Evolutionary conservation across 441 rosid genomes (phyloP).

Genomic region (Flueggea neowawraea): DNA sequence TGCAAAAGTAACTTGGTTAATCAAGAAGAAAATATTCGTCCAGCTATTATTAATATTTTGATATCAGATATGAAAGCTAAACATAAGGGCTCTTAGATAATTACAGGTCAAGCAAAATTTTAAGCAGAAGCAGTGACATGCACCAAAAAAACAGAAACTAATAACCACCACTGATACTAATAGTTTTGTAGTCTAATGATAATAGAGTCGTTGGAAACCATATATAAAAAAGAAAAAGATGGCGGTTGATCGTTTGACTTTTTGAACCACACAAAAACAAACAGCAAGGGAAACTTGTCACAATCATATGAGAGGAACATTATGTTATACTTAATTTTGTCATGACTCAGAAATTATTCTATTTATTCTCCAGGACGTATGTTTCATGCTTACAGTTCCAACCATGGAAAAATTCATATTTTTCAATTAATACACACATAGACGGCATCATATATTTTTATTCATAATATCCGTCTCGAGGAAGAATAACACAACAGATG

Average conservation of each 20-base stretch:
- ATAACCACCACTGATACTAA: not conserved
- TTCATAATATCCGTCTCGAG: not conserved
- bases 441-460: slow-evolving; percentile 4
- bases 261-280: too few species aligned
- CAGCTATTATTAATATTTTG: not conserved
- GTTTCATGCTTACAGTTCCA: slow-evolving; percentile 17
- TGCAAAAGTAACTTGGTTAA: slow-evolving; percentile 20
- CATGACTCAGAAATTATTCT: not conserved
- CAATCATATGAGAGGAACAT: too few species aligned
- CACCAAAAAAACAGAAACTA: not conserved
- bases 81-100: not conserved
- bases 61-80: not conserved
- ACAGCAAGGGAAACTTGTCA: not conserved
- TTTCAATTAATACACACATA: slow-evolving; percentile 4
- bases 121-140: not conserved
- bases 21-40: slow-evolving; percentile 3
- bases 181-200: too few species aligned
- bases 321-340: too few species aligned
- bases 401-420: slow-evolving; percentile 9
- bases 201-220: too few species aligned
- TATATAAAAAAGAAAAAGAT: too few species aligned
- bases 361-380: slow-evolving; percentile 11
- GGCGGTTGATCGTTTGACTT: too few species aligned
- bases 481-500: slow-evolving; percentile 17
- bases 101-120: not conserved